Conservation (phyloP, 164 flowering plant genomes). For the Kingdonia uniflora region DNA sequence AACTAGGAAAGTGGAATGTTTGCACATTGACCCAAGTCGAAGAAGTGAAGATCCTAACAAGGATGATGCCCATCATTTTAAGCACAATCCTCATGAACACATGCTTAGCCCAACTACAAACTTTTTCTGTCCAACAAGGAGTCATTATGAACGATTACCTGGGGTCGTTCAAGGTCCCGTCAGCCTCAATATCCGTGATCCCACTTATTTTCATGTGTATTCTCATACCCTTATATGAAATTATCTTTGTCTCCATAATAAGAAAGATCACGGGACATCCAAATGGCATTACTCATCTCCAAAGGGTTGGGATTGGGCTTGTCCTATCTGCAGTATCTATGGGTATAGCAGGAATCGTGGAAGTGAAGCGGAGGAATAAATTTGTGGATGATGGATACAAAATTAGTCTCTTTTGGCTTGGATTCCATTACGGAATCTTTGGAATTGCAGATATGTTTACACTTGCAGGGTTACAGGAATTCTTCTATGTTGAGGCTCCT, state of each 20-base stretch:
- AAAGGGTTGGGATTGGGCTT: constrained; percentile 60
- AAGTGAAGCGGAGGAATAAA: constrained; percentile 36
- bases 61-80: too few relatives aligned
- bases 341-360: constrained; percentile 63
- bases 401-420: constrained; percentile 52
- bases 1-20: constrained; percentile 46
- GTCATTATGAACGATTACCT: constrained; percentile 43
- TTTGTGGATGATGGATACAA: constrained; percentile 14
- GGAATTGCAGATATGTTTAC: too few relatives aligned
- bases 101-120: too few relatives aligned
- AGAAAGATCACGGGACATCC: constrained; percentile 40
- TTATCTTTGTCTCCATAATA: constrained; percentile 44
- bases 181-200: constrained; percentile 68
- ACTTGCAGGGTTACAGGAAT: constrained; percentile 61
- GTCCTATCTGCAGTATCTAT: constrained; percentile 58
- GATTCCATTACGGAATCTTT: constrained; percentile 52
- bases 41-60: too few relatives aligned
- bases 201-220: constrained; percentile 59
- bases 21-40: constrained; percentile 63
- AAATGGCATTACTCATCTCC: constrained; percentile 57
- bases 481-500: constrained; percentile 52
- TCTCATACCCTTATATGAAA: constrained; percentile 65
- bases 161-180: constrained; percentile 46
- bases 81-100: too few relatives aligned
- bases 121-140: constrained; percentile 76